phyloP scores from a whole-genome alignment of 164 flowering plant species.

The Tetrastigma voinierianum region DNA sequence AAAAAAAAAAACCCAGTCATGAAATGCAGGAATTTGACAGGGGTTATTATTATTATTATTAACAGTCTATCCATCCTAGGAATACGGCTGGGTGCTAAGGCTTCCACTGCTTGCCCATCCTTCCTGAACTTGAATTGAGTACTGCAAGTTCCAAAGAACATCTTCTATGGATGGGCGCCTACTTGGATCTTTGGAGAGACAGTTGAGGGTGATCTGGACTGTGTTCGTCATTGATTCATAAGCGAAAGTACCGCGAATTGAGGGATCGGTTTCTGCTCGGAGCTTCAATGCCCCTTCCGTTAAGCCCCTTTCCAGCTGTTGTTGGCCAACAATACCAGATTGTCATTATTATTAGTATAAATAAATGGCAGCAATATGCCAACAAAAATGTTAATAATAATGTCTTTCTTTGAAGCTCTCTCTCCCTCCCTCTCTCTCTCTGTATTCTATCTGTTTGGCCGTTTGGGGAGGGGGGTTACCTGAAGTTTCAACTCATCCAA shows the following conservation, averaged over 20 bases:
- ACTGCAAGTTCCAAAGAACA: slow-evolving; percentile 91
- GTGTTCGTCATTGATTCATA: slow-evolving; percentile 69
- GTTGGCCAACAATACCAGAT: background rate
- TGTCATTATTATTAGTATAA: background rate
- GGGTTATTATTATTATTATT: too few species aligned
- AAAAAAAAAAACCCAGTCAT: too few species aligned
- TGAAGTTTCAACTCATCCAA: slow-evolving; percentile 44
- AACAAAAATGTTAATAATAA: background rate
- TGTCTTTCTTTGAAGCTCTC: too few species aligned
- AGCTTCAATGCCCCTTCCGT: slow-evolving; percentile 45
- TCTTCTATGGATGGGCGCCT: slow-evolving; percentile 86
- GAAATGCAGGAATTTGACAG: too few species aligned
- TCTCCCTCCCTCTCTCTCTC: too few species aligned
- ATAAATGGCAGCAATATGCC: background rate
- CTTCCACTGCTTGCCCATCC: slow-evolving; percentile 78
- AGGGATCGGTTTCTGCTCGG: slow-evolving; percentile 42
- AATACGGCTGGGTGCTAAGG: slow-evolving; percentile 29
- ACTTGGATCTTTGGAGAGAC: slow-evolving; percentile 47
- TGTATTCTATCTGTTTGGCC: too few species aligned
- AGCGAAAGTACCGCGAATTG: slow-evolving; percentile 60
- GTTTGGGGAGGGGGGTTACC: too few species aligned
- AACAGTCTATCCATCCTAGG: background rate
- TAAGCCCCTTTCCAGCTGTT: slow-evolving; percentile 60
- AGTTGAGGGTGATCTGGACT: slow-evolving; percentile 56
- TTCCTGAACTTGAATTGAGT: slow-evolving; percentile 82